Evolutionary conservation across 768 basidiomycete genomes (phyloP).

Genomic region (Ramaria rubella): DNA sequence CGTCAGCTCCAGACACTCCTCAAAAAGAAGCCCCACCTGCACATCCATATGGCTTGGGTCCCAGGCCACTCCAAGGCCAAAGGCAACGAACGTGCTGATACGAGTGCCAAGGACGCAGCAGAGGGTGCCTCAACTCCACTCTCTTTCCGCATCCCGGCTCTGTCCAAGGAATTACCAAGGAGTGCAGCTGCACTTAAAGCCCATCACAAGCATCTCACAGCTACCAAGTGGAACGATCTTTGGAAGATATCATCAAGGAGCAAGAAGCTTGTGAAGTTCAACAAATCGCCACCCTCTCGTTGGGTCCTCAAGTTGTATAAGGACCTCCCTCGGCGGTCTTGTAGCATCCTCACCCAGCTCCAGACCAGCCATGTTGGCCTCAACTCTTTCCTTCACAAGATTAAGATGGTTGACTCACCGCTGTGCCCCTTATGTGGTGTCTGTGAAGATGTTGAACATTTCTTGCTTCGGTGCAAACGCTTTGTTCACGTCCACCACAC

Average conservation of each 20-base stretch:
- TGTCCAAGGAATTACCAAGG: not conserved
- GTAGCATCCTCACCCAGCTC: not conserved
- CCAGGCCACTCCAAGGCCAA: conserved; percentile 16
- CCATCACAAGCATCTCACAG: not conserved
- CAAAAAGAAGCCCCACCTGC: no score
- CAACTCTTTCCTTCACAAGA: not conserved
- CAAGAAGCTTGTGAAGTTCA: not conserved
- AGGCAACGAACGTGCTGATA: conserved; percentile 19
- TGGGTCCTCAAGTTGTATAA: not conserved
- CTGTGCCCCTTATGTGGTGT: not conserved
- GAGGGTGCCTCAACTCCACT: not conserved
- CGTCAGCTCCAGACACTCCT: not conserved
- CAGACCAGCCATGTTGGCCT: not conserved
- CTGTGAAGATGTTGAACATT: not conserved
- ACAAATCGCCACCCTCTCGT: not conserved
- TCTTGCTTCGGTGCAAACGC: not conserved
- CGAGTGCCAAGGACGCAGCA: conserved; percentile 7
- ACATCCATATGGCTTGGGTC: conserved; percentile 13
- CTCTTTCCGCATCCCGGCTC: not conserved
- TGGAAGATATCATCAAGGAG: not conserved
- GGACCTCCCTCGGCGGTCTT: not conserved
- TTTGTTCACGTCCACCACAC: not conserved
- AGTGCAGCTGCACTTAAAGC: not conserved
- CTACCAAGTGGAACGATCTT: not conserved
- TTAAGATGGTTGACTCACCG: not conserved